phyloP scores from a whole-genome alignment of 2,329 filamentous ascomycete genomes.

The Emmonsiellopsis sp. region DNA sequence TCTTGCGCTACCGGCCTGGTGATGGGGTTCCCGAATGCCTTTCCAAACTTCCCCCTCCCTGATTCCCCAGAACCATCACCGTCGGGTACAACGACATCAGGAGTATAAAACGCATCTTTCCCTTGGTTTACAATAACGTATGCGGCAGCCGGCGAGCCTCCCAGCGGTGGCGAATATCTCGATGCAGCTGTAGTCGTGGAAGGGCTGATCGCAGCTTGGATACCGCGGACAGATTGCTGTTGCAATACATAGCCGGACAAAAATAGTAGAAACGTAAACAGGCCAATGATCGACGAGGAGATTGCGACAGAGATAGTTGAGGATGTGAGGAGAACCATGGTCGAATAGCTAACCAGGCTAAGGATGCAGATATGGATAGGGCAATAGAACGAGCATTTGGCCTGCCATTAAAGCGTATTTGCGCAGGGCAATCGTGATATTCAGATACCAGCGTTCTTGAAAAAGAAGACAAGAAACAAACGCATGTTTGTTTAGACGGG shows the following conservation, averaged over 20 bases:
- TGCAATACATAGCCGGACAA: slow-evolving; percentile 80
- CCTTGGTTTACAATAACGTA: neutral
- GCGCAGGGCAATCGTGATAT: too few relatives aligned
- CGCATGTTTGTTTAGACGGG: neutral
- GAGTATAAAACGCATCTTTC: neutral
- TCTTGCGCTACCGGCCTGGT: neutral
- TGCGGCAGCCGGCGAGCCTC: neutral
- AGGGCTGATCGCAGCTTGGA: slow-evolving; percentile 42
- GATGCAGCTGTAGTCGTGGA: neutral
- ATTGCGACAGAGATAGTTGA: slow-evolving; percentile 35
- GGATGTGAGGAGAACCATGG: slow-evolving; percentile 38
- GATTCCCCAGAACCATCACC: neutral
- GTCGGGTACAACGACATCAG: neutral
- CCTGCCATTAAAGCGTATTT: neutral
- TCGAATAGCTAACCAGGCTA: slow-evolving; percentile 5
- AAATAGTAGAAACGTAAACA: slow-evolving; percentile 76
- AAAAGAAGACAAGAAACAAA: neutral
- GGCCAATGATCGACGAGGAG: slow-evolving; percentile 47
- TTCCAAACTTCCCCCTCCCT: neutral
- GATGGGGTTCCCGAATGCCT: neutral
- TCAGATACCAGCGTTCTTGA: too few relatives aligned
- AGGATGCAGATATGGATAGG: neutral
- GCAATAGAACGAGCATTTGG: neutral
- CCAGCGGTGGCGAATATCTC: neutral
- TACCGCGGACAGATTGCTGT: slow-evolving; percentile 69